These are phyloP conservation scores for Diaporthe vexans DNA, from an alignment of 2,329 filamentous ascomycete genomes.

Conservation along the genomic window DNA sequence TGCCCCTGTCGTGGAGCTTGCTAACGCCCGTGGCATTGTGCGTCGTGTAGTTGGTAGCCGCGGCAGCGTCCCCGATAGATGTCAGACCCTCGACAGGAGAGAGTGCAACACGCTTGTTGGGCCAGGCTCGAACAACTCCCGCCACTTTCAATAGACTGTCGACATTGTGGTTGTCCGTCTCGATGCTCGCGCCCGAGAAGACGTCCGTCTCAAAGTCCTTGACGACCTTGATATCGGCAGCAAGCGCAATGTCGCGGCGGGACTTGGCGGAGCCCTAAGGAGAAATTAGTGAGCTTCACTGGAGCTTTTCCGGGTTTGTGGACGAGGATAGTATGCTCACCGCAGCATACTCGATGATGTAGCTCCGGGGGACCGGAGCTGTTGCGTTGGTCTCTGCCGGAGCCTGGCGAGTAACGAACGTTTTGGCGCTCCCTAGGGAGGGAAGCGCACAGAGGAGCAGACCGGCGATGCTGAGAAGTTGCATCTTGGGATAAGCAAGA, in stretches of 20 bases:
- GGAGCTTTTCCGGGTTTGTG: too few relatives aligned
- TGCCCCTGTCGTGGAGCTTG: conserved; percentile 32
- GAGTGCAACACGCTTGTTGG: conserved; percentile 21
- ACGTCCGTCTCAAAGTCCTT: conserved; percentile 48
- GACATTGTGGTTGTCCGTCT: conserved; percentile 48
- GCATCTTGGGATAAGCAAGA: not conserved
- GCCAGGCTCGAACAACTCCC: conserved; percentile 47
- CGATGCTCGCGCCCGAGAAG: conserved; percentile 50
- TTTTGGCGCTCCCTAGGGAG: not conserved
- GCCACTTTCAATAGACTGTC: conserved; percentile 51
- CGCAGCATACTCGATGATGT: conserved; percentile 31
- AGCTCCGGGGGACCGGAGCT: conserved; percentile 11
- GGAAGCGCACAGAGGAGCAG: conserved; percentile 14
- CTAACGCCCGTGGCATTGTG: conserved; percentile 32
- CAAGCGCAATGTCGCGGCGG: conserved; percentile 8
- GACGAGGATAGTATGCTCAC: not conserved
- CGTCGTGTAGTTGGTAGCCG: conserved; percentile 25
- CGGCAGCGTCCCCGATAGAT: not conserved
- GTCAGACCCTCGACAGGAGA: conserved; percentile 16
- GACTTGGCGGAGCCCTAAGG: conserved; percentile 9
- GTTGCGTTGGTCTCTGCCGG: conserved; percentile 16
- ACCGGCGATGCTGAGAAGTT: conserved; percentile 21
- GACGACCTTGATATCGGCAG: conserved; percentile 42
- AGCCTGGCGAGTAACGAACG: not conserved
- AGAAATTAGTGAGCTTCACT: not conserved